phyloP scores from a whole-genome alignment of 192 early-diverging fungal species.

The Podila horticola region DNA sequence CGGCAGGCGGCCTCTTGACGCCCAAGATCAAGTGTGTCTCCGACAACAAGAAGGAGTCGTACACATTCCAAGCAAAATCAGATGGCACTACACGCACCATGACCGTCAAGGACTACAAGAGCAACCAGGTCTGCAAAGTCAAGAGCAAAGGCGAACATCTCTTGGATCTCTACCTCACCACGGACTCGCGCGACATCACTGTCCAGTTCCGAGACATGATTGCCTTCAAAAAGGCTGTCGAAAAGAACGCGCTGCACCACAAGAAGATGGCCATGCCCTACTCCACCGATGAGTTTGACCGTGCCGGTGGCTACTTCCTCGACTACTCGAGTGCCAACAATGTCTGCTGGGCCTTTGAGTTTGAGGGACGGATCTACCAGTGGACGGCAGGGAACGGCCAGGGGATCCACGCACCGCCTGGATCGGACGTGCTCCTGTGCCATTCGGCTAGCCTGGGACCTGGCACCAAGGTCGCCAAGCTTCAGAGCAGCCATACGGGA shows the following conservation, averaged over 20 bases:
- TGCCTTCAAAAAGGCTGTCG: constrained; percentile 50
- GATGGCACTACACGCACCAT: constrained; percentile 31
- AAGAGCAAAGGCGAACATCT: constrained; percentile 52
- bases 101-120: constrained; percentile 34
- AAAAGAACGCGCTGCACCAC: constrained; percentile 16
- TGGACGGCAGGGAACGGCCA: constrained; percentile 37
- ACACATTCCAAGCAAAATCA: constrained; percentile 46
- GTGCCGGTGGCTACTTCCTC: constrained; percentile 16
- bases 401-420: constrained; percentile 27
- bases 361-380: constrained; percentile 49
- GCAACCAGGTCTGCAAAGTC: constrained; percentile 42
- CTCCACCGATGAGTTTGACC: constrained; percentile 34
- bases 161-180: constrained; percentile 45
- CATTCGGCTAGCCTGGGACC: constrained; percentile 27
- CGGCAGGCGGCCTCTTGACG: constrained; percentile 31
- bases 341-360: constrained; percentile 47
- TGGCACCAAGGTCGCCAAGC: constrained; percentile 27
- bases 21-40: constrained; percentile 46
- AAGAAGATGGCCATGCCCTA: neutral
- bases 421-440: constrained; percentile 42
- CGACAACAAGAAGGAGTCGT: constrained; percentile 44
- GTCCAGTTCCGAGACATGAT: constrained; percentile 53
- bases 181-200: constrained; percentile 45
- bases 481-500: constrained; percentile 38
- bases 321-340: neutral